Base-by-base conservation (phyloP, 2,329 filamentous ascomycete species). In the Colletotrichum lini region DNA sequence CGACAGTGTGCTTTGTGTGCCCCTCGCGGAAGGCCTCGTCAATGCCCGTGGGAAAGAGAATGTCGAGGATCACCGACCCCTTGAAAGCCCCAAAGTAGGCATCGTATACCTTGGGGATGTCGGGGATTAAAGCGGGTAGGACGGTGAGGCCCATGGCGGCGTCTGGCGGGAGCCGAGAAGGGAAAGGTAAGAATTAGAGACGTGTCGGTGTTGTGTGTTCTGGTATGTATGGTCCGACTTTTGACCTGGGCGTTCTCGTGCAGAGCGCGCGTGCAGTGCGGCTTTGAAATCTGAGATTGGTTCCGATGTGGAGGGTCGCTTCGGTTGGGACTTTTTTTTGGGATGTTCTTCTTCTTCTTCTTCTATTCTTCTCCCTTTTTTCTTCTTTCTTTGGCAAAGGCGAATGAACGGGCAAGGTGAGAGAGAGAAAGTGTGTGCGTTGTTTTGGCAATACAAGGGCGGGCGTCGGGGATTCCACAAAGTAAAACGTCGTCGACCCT, bases 11-110 rank as follows among this genome's bases (percentile, higher is more conserved):
- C 9, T 77, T 77, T 47, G 84, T 78, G 72, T 87, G 85, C 7
- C 76, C 79, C 63, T 82, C 79, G 49, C 84, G 82, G 75, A 85
- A 85, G 42, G 80, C 78, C 3, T 80, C 78, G 45, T 79, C 76
- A 62, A 78, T 73, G 42, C 79, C 77, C 18, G 67, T 73, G 0
- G 84, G 82, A 69, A 85, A 86, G n/a, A 85, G 76, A n/a, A 85
- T 79, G 35, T 82, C 78, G 54, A 84, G 79, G 70, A 86, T 82
- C 26, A 82, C 71, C 10, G 77, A 77, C 67, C 81, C 79, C 62
- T 80, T 77, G 78, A 86, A 86, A 42, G 84, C 82, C n/a, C 45
- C 69, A 50, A 86, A 86, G 78, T 86, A 86, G 61, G 82, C 79
- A 71, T 86, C 81, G 79, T 86, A 87, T 44, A 86, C 79, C 44